Conservation (phyloP, 2,329 filamentous ascomycete species). For the Tolypocladium album region DNA sequence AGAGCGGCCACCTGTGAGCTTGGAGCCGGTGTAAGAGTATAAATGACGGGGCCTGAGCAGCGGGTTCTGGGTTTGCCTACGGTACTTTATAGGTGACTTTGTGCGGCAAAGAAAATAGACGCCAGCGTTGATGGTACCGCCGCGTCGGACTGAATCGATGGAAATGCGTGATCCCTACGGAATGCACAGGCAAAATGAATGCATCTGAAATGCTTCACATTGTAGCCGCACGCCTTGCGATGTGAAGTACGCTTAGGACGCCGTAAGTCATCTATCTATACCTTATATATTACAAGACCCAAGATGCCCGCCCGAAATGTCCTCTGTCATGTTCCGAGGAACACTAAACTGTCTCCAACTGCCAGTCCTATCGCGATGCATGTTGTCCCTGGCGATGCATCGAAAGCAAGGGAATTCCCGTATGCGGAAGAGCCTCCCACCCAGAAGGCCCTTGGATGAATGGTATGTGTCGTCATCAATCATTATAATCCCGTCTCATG, state of each 20-base stretch:
- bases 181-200: neutral
- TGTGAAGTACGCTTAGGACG: neutral
- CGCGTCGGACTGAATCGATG: neutral
- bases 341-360: too few species aligned
- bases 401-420: neutral
- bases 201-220: neutral
- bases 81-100: constrained; percentile 7
- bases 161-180: neutral
- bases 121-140: constrained; percentile 3
- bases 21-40: constrained; percentile 24
- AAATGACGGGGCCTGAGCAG: constrained; percentile 8
- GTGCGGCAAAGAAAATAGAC: constrained; percentile 5
- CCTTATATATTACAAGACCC: neutral
- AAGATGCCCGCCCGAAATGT: neutral
- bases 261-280: neutral
- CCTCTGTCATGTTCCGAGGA: neutral
- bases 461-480: constrained; percentile 3
- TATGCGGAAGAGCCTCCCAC: neutral
- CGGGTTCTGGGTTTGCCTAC: constrained; percentile 11
- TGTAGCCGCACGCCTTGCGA: neutral
- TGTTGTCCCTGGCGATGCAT: neutral
- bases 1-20: constrained; percentile 26
- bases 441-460: neutral
- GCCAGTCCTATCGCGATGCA: neutral
- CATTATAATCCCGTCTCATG: constrained; percentile 1